phyloP scores from a whole-genome alignment of 371 early-diverging fungal genomes.

The Mortierella sp. region DNA sequence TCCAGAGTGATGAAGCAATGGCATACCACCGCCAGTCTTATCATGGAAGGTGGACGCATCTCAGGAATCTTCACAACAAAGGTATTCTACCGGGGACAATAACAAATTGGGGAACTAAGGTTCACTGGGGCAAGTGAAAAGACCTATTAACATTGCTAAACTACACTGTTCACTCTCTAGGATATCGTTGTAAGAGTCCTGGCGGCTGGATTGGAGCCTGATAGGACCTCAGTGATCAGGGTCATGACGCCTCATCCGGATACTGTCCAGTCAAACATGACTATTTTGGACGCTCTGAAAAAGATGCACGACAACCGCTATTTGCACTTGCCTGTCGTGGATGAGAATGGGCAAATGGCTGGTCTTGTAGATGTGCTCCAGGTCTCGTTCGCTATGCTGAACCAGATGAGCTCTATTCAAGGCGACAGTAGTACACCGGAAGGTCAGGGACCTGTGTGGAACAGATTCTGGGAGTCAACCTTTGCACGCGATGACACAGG shows the following conservation, averaged over 20 bases:
- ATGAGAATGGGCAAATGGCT: conserved; percentile 69
- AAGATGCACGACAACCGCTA: conserved; percentile 90
- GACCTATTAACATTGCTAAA: too few species aligned
- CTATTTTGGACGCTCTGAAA: conserved; percentile 88
- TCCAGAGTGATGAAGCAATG: conserved; percentile 85
- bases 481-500: conserved; percentile 61
- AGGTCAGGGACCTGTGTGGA: conserved; percentile 63
- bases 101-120: too few species aligned
- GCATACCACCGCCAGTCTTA: conserved; percentile 88
- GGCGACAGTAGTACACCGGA: conserved; percentile 47
- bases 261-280: conserved; percentile 76
- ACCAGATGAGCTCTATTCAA: conserved; percentile 64
- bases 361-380: conserved; percentile 93
- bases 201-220: conserved; percentile 88
- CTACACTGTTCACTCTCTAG: conserved; percentile 23
- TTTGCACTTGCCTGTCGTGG: conserved; percentile 89
- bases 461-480: conserved; percentile 64
- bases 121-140: too few species aligned
- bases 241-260: conserved; percentile 97
- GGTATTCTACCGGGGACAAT: too few species aligned
- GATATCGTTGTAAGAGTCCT: conserved; percentile 94
- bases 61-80: conserved; percentile 92
- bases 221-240: conserved; percentile 85
- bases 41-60: conserved; percentile 79
- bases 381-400: conserved; percentile 80